Base-by-base conservation (phyloP, 148 eudicot species). In the Silene latifolia region DNA sequence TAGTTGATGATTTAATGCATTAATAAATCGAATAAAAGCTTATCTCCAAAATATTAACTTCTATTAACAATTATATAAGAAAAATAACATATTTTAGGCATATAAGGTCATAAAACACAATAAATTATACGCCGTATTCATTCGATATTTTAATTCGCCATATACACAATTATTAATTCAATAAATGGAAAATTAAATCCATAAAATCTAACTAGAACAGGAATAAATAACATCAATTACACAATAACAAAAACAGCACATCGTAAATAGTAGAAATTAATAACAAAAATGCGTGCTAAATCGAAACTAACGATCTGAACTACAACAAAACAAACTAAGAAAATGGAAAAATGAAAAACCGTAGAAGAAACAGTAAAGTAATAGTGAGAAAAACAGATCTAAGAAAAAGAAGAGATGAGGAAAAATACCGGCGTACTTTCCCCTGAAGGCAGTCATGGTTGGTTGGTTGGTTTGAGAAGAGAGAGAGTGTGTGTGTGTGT, bases 391-490 rank as follows among this genome's bases (percentile, higher is more conserved):
- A 5, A n/a, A 23, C 2, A 69, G 27, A 71, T 56, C 62, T 35
- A 5, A 4, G 17, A 48, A 48, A 13, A 1, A 19, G 12, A 35
- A 59, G 9, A 59, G 9, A 21, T 5, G 63, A 0, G 42, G 75
- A 46, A 68, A 27, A 25, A 74, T 82, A 92, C 97, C 97, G 64
- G 87, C 80, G 84, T 92, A 92, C 59, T 92, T 90, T 27, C 97
- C 97, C 73, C 63, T 81, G 90, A 79, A 88, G 77, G 87, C 87
- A 82, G 97, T 84, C 97, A 92, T 92, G 83, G 51, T 87, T 58
- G 24, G 60, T 9, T 11, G 35, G 54, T 44, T n/a, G n/a, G n/a
- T 56, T 65, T 35, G 12, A 39, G 27, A 53, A 58, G 63, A 54
- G 12, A 8, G 75, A 78, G 74, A 54, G 57, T 7, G 69, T 57